Conservation (phyloP, 805 yeast species). For the Komagataella pastoris region DNA sequence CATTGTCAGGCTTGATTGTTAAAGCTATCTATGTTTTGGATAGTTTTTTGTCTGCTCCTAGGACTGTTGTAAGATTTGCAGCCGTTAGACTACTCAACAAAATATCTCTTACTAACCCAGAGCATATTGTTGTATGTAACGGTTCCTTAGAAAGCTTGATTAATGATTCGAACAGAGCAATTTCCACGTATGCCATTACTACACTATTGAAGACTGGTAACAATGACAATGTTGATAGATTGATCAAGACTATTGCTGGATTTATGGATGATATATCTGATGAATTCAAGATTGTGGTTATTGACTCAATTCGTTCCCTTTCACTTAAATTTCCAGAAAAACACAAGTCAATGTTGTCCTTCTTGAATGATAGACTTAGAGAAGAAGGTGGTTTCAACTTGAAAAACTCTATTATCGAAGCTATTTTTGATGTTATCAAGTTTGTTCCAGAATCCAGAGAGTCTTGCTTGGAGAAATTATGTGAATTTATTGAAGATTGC, state of each 20-base stretch:
- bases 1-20: conserved; percentile 54
- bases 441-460: conserved; percentile 78
- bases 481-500: conserved; percentile 97
- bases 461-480: conserved; percentile 70
- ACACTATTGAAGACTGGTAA: conserved; percentile 92
- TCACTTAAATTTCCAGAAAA: conserved; percentile 90
- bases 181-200: conserved; percentile 94
- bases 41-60: conserved; percentile 69
- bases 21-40: conserved; percentile 65
- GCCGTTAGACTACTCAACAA: conserved; percentile 85
- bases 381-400: conserved; percentile 85
- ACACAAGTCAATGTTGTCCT: conserved; percentile 68
- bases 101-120: conserved; percentile 72
- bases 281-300: conserved; percentile 88
- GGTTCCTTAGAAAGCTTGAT: conserved; percentile 77
- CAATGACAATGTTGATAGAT: conserved; percentile 75
- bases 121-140: conserved; percentile 66
- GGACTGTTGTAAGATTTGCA: conserved; percentile 82
- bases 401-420: conserved; percentile 82
- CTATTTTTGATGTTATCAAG: conserved; percentile 81
- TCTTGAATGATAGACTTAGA: conserved; percentile 72
- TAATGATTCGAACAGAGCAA: conserved; percentile 78
- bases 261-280: conserved; percentile 91
- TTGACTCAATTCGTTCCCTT: conserved; percentile 86
- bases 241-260: conserved; percentile 74